These are phyloP conservation scores for Termitomyces sp. DNA, from an alignment of 768 basidiomycete genomes.

Conservation along the genomic window DNA sequence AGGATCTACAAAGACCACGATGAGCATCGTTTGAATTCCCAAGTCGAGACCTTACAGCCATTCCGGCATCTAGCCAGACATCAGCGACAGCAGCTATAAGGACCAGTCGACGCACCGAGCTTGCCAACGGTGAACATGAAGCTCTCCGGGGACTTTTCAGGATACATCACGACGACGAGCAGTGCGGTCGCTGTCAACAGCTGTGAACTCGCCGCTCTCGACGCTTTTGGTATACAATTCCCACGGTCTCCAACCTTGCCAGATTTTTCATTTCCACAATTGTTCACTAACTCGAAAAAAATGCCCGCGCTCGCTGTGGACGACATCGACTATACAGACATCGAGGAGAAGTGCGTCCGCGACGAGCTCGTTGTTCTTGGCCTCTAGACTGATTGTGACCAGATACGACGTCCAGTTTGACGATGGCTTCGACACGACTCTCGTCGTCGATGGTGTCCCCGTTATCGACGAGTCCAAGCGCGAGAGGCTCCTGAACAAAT, in stretches of 20 bases:
- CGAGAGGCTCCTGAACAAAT: conserved; percentile 74
- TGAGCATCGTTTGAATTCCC: conserved; percentile 2
- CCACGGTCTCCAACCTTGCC: conserved; percentile 7
- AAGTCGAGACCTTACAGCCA: conserved; percentile 62
- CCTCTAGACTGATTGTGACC: conserved; percentile 7
- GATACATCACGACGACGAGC: conserved; percentile 17
- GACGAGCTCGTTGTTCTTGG: not conserved
- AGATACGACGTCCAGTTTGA: conserved; percentile 86
- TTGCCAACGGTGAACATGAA: conserved; percentile 95
- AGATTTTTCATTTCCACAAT: not conserved
- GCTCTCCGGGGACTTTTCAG: conserved; percentile 46
- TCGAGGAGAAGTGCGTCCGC: conserved; percentile 70
- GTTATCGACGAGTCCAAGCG: conserved; percentile 83
- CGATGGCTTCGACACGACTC: conserved; percentile 83
- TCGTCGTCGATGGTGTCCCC: conserved; percentile 92
- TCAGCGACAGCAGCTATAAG: not conserved
- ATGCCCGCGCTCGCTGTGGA: conserved; percentile 53
- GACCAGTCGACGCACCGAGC: conserved; percentile 58
- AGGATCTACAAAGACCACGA: conserved; percentile 57
- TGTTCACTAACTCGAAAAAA: conserved; percentile 17
- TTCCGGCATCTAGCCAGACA: conserved; percentile 69
- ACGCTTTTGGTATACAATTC: conserved; percentile 6
- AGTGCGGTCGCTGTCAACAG: conserved; percentile 6
- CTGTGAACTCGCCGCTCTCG: not conserved
- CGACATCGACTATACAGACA: conserved; percentile 83